These are phyloP conservation scores for Aspergillus eucalypticola DNA, from an alignment of 2,329 filamentous ascomycete species.

Conservation along the genomic window DNA sequence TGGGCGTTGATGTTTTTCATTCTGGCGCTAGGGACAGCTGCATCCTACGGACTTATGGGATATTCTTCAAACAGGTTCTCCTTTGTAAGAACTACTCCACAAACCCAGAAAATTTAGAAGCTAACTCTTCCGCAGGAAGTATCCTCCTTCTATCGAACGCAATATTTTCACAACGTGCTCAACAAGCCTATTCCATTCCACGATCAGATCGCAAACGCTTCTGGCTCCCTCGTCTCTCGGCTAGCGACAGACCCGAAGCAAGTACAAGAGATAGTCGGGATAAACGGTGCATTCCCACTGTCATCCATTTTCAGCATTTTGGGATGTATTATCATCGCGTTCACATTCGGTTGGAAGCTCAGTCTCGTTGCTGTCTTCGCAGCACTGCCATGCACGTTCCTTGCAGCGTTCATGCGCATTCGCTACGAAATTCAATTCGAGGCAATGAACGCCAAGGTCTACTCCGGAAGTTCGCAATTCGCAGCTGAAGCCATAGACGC, in stretches of 20 bases:
- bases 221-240: constrained; percentile 14
- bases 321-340: constrained; percentile 67
- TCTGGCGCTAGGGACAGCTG: constrained; percentile 50
- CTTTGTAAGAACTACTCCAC: too few relatives aligned
- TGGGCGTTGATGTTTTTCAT: constrained; percentile 60
- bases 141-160: constrained; percentile 9
- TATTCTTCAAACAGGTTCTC: constrained; percentile 49
- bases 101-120: too few relatives aligned
- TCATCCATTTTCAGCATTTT: constrained; percentile 66
- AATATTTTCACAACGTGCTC: constrained; percentile 14
- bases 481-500: constrained; percentile 73
- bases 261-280: constrained; percentile 52
- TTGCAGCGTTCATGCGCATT: constrained; percentile 53
- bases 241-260: constrained; percentile 49
- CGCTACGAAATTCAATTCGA: constrained; percentile 70
- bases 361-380: constrained; percentile 67
- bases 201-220: constrained; percentile 15
- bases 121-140: constrained; percentile 12
- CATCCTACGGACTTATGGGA: constrained; percentile 50
- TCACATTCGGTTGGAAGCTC: constrained; percentile 75
- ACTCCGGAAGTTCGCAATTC: constrained; percentile 71
- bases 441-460: constrained; percentile 67
- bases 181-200: constrained; percentile 14
- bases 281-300: constrained; percentile 53
- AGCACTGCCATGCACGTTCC: constrained; percentile 53